Evolutionary conservation across 202 grass and related monocot genomes (phyloP), one percentile per base, ranked within the genome.

Genomic region (Digitaria exilis): DNA sequence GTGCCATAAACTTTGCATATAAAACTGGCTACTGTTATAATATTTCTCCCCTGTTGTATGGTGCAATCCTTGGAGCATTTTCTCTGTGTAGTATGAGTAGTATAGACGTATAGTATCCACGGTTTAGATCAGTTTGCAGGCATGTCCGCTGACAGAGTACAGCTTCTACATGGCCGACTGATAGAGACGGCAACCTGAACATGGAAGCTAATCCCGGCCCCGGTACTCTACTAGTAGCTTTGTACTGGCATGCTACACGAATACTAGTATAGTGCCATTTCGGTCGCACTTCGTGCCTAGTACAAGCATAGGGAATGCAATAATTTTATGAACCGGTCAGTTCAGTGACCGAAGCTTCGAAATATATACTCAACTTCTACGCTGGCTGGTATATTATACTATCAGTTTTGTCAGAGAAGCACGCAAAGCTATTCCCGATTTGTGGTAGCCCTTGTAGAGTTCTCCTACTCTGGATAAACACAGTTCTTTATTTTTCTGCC

Each of bases 321-420:
- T 86, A 79, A n/a, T 82, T 48, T 83, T 86, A 73, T 28, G 51
- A 59, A 58, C 19, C 60, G 31, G 79, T 46, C 73, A 86, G 88
- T 60, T 79, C 84, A 29, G 73, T 28, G 66, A 75, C 72, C 88
- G 74, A 82, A 90, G 79, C 79, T 90, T 90, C 88, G 73, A 83
- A 76, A 60, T 67, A 86, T n/a, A n/a, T 86, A 71, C 83, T 65
- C 49, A 24, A 30, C 41, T 82, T 57, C 17, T 44, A 45, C 13
- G 13, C 39, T 51, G n/a, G n/a, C n/a, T 1, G 51, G 82, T 21
- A 14, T 48, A 39, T 43, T 45, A 72, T 65, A 64, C 17, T 75
- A 82, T 46, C 17, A 6, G 32, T 17, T 54, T n/a, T 71, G 77
- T 81, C 77, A 89, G 70, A 81, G 34, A 24, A 69, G 14, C 39